Evolutionary conservation across 192 early-diverging fungal genomes (phyloP).

Genomic region (Lunasporangiospora selenospora): DNA sequence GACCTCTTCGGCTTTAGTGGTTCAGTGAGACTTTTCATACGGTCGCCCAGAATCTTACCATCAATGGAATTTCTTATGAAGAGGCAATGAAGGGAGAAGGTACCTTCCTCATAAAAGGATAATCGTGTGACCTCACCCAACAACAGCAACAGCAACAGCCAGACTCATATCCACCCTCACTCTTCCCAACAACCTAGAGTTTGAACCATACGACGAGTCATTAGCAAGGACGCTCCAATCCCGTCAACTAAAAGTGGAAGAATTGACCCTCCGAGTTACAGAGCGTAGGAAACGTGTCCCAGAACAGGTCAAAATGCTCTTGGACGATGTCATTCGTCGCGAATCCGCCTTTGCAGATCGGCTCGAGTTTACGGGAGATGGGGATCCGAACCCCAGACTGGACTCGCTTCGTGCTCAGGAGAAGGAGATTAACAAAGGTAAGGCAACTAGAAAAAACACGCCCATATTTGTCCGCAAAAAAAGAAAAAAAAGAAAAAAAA

Average conservation of each 20-base stretch:
- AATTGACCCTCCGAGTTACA: conserved; percentile 41
- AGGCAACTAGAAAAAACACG: too few species aligned
- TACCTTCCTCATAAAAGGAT: conserved; percentile 1
- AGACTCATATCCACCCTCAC: background rate
- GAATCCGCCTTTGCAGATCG: conserved; percentile 46
- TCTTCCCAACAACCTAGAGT: conserved; percentile 11
- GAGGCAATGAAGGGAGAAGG: conserved; percentile 43
- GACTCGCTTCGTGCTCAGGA: background rate
- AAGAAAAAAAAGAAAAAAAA: too few species aligned
- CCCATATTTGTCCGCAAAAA: too few species aligned
- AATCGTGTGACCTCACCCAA: background rate
- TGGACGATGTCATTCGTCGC: conserved; percentile 47
- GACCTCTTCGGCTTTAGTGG: conserved; percentile 49
- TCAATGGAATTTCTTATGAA: conserved; percentile 49
- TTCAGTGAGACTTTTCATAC: conserved; percentile 38
- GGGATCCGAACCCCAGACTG: background rate
- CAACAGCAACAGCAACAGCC: background rate
- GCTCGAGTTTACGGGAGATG: conserved; percentile 38
- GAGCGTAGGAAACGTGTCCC: conserved; percentile 50
- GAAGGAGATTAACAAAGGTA: background rate
- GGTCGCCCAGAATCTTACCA: conserved; percentile 38
- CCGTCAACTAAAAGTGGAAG: conserved; percentile 38
- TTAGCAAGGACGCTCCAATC: conserved; percentile 24
- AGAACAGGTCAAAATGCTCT: conserved; percentile 50
- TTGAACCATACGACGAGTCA: conserved; percentile 50